Percentiles rank a stretch among this genome's conserved stretches.
Conservation (phyloP, 257 asterid genomes). For the Plantago ovata region DNA sequence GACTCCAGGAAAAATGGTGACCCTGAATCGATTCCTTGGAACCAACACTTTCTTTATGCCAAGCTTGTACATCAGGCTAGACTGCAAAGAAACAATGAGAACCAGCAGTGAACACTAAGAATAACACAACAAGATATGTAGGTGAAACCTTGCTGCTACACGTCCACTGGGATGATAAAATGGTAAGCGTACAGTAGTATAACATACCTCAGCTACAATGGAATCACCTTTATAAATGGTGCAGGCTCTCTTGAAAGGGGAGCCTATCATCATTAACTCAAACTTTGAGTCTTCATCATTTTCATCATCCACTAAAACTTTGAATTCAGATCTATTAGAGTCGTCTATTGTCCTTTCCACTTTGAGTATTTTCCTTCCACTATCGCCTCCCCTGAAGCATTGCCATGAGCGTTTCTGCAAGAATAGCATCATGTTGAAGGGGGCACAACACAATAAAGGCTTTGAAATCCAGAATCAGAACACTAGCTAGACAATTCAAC, state of each 20-base stretch:
- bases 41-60: slow-evolving; percentile 58
- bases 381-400: slow-evolving; percentile 47
- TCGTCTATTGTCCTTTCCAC: slow-evolving; percentile 49
- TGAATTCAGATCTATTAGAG: slow-evolving; percentile 49
- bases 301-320: slow-evolving; percentile 41
- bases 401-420: slow-evolving; percentile 67
- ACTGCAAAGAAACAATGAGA: slow-evolving; percentile 47
- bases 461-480: background rate
- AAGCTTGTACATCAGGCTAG: slow-evolving; percentile 81
- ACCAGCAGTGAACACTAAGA: background rate
- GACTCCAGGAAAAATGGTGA: slow-evolving; percentile 75
- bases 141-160: background rate
- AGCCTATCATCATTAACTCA: slow-evolving; percentile 76
- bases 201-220: slow-evolving; percentile 74
- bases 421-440: slow-evolving; percentile 17
- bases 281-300: slow-evolving; percentile 36
- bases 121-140: background rate
- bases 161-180: background rate
- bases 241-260: slow-evolving; percentile 81
- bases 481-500: too few species aligned
- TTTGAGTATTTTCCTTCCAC: slow-evolving; percentile 37
- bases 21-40: slow-evolving; percentile 74
- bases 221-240: slow-evolving; percentile 69
- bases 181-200: background rate
- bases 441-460: slow-evolving; percentile 6